Evolutionary conservation across 306 rosid species (phyloP).

Genomic region (Cicer judaicum): DNA sequence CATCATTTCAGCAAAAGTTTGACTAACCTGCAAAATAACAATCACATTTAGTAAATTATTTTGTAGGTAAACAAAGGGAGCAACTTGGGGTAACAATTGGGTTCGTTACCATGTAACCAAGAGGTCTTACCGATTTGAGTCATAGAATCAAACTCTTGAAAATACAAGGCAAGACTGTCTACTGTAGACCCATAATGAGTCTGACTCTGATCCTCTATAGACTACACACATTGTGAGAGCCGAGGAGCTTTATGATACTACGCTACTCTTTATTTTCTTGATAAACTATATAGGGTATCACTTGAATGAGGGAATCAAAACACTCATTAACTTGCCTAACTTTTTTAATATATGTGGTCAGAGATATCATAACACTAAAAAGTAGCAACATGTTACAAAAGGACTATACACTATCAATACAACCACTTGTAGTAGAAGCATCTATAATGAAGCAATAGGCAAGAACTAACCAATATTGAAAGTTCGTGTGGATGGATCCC

Average conservation of each 20-base stretch:
- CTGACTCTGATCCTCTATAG: slow-evolving; percentile 7
- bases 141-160: slow-evolving; percentile 18
- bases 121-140: slow-evolving; percentile 30
- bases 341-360: slow-evolving; percentile 22
- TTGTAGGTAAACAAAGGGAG: slow-evolving; percentile 5
- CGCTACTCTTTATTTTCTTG: slow-evolving; percentile 2
- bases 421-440: slow-evolving; percentile 20
- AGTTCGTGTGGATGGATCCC: slow-evolving; percentile 80
- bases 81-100: slow-evolving; percentile 4
- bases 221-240: not conserved
- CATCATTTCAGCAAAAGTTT: slow-evolving; percentile 98
- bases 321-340: slow-evolving; percentile 18
- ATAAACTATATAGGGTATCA: slow-evolving; percentile 9
- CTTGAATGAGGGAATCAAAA: slow-evolving; percentile 33
- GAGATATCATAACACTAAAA: slow-evolving; percentile 19
- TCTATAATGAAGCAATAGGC: slow-evolving; percentile 32
- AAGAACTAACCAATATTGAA: slow-evolving; percentile 75
- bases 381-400: slow-evolving; percentile 20
- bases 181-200: slow-evolving; percentile 4
- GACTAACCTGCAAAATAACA: slow-evolving; percentile 72
- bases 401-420: slow-evolving; percentile 28
- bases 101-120: slow-evolving; percentile 21
- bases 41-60: slow-evolving; percentile 36
- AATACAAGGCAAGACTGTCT: slow-evolving; percentile 16
- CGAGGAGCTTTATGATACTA: slow-evolving; percentile 1